Conservation (phyloP, 192 early-diverging fungal species). For the Backusella westeae region DNA sequence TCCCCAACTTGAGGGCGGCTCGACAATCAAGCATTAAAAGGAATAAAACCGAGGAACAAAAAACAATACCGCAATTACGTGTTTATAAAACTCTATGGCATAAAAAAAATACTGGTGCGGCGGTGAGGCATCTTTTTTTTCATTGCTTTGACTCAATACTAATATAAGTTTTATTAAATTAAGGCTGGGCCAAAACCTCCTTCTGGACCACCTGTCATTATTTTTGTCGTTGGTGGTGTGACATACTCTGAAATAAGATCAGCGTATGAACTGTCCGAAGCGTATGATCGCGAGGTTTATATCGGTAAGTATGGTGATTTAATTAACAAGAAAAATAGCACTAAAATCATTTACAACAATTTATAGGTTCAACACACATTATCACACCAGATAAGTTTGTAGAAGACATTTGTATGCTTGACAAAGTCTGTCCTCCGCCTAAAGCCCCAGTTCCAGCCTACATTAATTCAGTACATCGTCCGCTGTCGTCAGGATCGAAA, state of each 20-base stretch:
- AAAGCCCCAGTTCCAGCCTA: slow-evolving; percentile 44
- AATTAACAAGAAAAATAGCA: background rate
- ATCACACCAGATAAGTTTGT: slow-evolving; percentile 69
- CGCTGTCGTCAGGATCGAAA: background rate
- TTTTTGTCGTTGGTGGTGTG: slow-evolving; percentile 82
- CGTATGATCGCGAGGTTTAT: slow-evolving; percentile 64
- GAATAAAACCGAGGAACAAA: slow-evolving; percentile 11
- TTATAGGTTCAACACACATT: slow-evolving; percentile 70
- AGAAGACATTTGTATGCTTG: slow-evolving; percentile 58
- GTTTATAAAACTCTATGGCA: slow-evolving; percentile 39
- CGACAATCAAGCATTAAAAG: slow-evolving; percentile 37
- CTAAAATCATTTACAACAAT: background rate
- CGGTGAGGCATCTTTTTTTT: slow-evolving; percentile 22
- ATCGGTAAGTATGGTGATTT: slow-evolving; percentile 50
- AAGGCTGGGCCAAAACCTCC: slow-evolving; percentile 36
- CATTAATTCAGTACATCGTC: background rate
- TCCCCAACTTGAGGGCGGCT: slow-evolving; percentile 64
- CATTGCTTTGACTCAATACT: slow-evolving; percentile 28
- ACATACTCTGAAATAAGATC: slow-evolving; percentile 76
- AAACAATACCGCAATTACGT: slow-evolving; percentile 24
- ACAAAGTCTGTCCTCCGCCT: slow-evolving; percentile 40
- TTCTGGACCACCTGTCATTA: slow-evolving; percentile 49
- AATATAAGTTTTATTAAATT: slow-evolving; percentile 21
- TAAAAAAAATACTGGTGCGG: slow-evolving; percentile 27
- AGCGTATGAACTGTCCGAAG: slow-evolving; percentile 63